Evolutionary conservation across 83 land plant species (phyloP).

Genomic region (Diphasiastrum complanatum): DNA sequence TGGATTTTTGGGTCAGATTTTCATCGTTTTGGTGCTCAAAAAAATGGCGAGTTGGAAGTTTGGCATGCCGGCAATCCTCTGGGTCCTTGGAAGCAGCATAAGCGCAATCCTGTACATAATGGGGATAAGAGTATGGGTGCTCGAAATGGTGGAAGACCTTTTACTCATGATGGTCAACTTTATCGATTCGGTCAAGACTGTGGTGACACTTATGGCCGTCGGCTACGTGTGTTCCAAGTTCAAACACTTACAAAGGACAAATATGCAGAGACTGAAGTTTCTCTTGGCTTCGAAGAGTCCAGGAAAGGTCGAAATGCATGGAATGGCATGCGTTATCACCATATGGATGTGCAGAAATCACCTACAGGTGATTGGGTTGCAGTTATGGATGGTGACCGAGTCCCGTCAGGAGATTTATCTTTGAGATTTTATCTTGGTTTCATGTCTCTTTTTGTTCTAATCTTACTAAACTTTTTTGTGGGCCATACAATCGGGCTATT

Average conservation of each 20-base stretch:
- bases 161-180: too few species aligned
- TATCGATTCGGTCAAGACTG: too few species aligned
- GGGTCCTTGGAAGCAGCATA: conserved; percentile 9
- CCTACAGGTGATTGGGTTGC: conserved; percentile 9
- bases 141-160: too few species aligned
- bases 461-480: background rate
- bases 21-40: background rate
- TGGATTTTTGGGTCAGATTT: conserved; percentile 13
- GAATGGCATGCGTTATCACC: too few species aligned
- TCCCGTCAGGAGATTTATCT: conserved; percentile 7
- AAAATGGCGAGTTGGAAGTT: conserved; percentile 14
- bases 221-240: too few species aligned
- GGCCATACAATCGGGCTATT: background rate
- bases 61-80: conserved; percentile 4
- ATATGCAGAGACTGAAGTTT: too few species aligned
- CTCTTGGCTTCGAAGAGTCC: background rate
- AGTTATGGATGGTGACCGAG: conserved; percentile 12
- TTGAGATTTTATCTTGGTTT: background rate
- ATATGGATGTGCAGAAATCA: conserved; percentile 7
- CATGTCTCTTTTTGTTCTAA: background rate
- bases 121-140: too few species aligned
- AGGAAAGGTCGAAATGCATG: too few species aligned
- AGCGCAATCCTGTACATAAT: too few species aligned
- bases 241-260: too few species aligned
- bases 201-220: background rate